A percentile compares a stretch with the other conserved stretches of the same genome.
phyloP scores from a whole-genome alignment of 2,329 filamentous ascomycete genomes.

The Magnaporthales sp. region DNA sequence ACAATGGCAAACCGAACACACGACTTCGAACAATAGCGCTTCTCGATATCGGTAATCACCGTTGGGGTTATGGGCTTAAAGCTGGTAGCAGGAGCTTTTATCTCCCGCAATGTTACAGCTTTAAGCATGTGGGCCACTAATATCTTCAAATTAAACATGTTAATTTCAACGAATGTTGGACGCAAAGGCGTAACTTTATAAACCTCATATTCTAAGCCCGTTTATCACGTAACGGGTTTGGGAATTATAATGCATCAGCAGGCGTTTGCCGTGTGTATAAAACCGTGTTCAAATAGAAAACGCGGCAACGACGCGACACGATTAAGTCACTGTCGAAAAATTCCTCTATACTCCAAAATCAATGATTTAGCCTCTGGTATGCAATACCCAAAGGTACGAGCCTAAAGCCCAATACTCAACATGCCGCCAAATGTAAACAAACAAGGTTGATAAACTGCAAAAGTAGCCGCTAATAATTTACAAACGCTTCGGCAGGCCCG shows the following conservation, averaged over 20 bases:
- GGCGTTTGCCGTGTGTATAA: background rate
- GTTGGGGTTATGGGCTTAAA: conserved; percentile 17
- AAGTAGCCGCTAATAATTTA: too few relatives aligned
- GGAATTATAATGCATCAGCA: background rate
- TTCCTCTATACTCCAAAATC: background rate
- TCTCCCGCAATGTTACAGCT: too few relatives aligned
- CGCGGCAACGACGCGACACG: background rate
- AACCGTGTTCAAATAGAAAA: background rate
- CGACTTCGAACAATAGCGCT: conserved; percentile 10
- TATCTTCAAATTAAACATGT: background rate
- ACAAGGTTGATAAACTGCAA: too few relatives aligned
- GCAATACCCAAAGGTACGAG: background rate
- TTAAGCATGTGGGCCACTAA: too few relatives aligned
- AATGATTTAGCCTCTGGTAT: background rate
- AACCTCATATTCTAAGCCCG: background rate
- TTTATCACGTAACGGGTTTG: background rate
- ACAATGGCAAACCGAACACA: conserved; percentile 9
- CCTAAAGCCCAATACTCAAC: background rate
- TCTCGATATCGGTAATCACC: conserved; percentile 17
- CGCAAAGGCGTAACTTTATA: background rate
- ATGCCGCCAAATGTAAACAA: too few relatives aligned
- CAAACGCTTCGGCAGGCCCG: too few relatives aligned
- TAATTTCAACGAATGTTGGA: background rate
- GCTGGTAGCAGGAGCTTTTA: conserved; percentile 15
- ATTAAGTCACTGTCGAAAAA: background rate